Evolutionary conservation across 768 basidiomycete genomes (phyloP), one percentile per base, ranked within the genome.

Genomic region (Lactarius indigo): DNA sequence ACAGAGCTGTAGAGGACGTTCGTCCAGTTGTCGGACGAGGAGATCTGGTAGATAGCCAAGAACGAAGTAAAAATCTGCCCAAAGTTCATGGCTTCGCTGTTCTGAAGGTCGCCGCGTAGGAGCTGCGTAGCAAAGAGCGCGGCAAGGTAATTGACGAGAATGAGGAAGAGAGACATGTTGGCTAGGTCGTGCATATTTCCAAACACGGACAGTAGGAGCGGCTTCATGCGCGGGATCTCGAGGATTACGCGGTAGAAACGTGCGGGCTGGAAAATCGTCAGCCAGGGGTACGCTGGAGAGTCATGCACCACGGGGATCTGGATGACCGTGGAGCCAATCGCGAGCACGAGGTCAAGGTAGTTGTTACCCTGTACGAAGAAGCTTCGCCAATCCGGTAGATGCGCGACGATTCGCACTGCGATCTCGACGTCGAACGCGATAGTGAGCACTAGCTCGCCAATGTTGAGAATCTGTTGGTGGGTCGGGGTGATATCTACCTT

Each of bases 1-100:
- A 87, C 83, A 6, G 88, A 82, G 9, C 74, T 76, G 71, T 92
- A 92, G 44, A 93, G 73, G 8, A 92, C 81, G 68, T 84, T 79
- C n/a, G 89, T 87, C 95, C 96, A 98, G 75, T 97, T 94, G 77
- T 98, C 96, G 0, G 92, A 92, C 0, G 94, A 93, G 77, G 94
- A 91, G 1, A 98, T 81, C 76, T 96, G 84, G 74, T 96, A 98
- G 72, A 95, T 82, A 0, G 86, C 92, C 28, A 97, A 76, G 74
- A 96, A 98, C 0, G 92, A 80, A 72, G 91, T 93, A 79, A 86
- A 96, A 10, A 94, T 77, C 72, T 93, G 85, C 8, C 88, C 87
- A 74, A 94, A 98, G 70, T 89, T 91, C 79, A 92, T 85, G 1
- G 81, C 75, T 17, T 76, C 69, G 54, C 78, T 79, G 18, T 78